Conservation (phyloP, 352 stramenopile species). For the Thalassiosira livingstoniorum region DNA sequence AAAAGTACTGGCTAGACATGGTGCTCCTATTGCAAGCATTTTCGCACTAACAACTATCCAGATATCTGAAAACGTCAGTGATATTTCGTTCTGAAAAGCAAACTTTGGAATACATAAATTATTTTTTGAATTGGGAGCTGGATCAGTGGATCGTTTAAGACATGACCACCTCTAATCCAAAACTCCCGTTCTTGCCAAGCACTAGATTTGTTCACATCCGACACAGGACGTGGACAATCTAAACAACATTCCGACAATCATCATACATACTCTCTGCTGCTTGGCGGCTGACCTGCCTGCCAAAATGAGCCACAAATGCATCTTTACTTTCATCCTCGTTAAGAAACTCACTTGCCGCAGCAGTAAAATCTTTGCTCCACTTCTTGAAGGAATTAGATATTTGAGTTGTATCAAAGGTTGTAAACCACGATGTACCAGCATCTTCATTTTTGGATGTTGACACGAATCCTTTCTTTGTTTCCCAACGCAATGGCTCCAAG, state of each 20-base stretch:
- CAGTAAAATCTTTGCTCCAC: background rate
- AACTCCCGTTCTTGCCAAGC: too few relatives aligned
- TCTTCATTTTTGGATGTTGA: background rate
- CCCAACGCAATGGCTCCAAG: conserved; percentile 18
- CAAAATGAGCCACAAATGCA: conserved; percentile 1
- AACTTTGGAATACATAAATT: too few relatives aligned
- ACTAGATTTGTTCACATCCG: too few relatives aligned
- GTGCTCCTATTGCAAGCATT: too few relatives aligned
- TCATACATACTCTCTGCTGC: background rate
- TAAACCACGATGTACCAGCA: background rate
- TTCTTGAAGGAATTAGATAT: background rate
- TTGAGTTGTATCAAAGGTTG: background rate
- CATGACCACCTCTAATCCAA: too few relatives aligned
- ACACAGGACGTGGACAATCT: too few relatives aligned
- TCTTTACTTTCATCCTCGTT: conserved; percentile 3
- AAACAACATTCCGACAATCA: background rate
- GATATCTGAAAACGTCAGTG: too few relatives aligned
- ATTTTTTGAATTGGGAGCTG: too few relatives aligned
- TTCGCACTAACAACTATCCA: too few relatives aligned
- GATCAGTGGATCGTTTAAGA: too few relatives aligned
- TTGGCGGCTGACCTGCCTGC: background rate
- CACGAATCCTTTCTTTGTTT: conserved; percentile 11
- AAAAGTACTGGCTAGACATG: too few relatives aligned
- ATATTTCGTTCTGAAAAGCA: too few relatives aligned
- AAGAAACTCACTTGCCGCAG: conserved; percentile 5